Evolutionary conservation across 331 rosid species (phyloP), one percentile per base, ranked within the genome.

Genomic region (Telfairia occidentalis): DNA sequence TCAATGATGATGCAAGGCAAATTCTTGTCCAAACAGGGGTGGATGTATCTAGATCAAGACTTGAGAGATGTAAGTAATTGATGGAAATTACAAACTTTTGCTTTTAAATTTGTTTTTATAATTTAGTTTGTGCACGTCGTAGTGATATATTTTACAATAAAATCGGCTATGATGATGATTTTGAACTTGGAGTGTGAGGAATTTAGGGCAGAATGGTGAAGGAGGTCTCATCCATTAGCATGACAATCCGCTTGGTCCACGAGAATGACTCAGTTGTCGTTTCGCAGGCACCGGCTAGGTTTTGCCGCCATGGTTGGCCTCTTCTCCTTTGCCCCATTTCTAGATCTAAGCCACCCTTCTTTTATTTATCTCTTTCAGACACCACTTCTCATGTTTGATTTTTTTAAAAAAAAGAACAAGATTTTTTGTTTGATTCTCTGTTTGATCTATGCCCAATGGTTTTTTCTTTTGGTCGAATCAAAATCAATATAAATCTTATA

Each of bases 121-220:
- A n/a, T n/a, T n/a, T n/a, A n/a, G n/a, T n/a, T n/a, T n/a, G n/a
- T n/a, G n/a, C n/a, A n/a, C n/a, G n/a, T n/a, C n/a, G n/a, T n/a
- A n/a, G n/a, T n/a, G n/a, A n/a, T n/a, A n/a, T n/a, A n/a, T n/a
- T n/a, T n/a, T n/a, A n/a, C n/a, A n/a, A n/a, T n/a, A 2, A 54
- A 23, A 54, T n/a, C 2, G 70, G 74, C 74, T 70, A 28, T 70
- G 74, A 70, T 45, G 74, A 45, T 70, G 73, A 46, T 70, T 28
- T 45, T 1, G 57, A 46, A 45, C 1, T 16, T 6, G 55, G 57
- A 67, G 52, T 67, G 53, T 67, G 74, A 70, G 74, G 74, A 45
- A 45, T 16, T 45, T 26, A 70, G 57, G 74, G 74, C 74, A 26
- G n/a, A n/a, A 45, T 12, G 24, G 13, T 11, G 12, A 26, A 24